Evolutionary conservation across 352 stramenopile species (phyloP), one percentile per base, ranked within the genome.

Genomic region (Peronosclerospora sorghi): DNA sequence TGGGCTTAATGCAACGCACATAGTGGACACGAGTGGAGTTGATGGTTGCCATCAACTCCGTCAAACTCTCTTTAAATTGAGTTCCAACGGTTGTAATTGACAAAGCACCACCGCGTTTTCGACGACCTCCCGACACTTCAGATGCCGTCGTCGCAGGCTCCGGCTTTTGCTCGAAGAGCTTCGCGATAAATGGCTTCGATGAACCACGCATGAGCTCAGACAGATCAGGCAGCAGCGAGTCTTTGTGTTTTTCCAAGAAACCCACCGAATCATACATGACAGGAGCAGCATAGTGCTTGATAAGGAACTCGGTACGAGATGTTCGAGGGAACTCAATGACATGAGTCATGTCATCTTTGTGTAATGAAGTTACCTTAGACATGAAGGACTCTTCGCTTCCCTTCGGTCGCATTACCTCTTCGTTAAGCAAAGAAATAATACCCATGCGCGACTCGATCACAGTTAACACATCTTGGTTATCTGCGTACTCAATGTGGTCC

Each of bases 1-100:
- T 99, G 0, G 96, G 95, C 73, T 99, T 99, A 47, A 99, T 97
- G 66, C 96, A 99, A 28, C 96, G 83, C 37, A 99, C 94, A 55
- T 99, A 99, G 57, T 99, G 95, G 12, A 97, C 93, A 42, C 96
- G 83, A 0, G 94, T 98, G 5, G 70, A 69, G 52, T 97, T 86
- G 23, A 99, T 92, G 27, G 88, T 96, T n/a, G 74, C 83, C 56
- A 99, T 95, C 34, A 99, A 72, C 44, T 95, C 73, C 9, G 59
- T 72, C 8, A 98, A 63, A 62, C 95, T 96, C 36, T 89, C 76
- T 41, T 94, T 94, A 64, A 98, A 98, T 56, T 98, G 81, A 12
- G 76, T 91, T 18, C 74, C 77, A 32, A 89, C 77, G 9, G 68
- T 92, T 10, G 64, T 71, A 34, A 86, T 62, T n/a, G 73, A 75